Conservation (phyloP, 106 monocot species). For the Amphibolis antarctica region DNA sequence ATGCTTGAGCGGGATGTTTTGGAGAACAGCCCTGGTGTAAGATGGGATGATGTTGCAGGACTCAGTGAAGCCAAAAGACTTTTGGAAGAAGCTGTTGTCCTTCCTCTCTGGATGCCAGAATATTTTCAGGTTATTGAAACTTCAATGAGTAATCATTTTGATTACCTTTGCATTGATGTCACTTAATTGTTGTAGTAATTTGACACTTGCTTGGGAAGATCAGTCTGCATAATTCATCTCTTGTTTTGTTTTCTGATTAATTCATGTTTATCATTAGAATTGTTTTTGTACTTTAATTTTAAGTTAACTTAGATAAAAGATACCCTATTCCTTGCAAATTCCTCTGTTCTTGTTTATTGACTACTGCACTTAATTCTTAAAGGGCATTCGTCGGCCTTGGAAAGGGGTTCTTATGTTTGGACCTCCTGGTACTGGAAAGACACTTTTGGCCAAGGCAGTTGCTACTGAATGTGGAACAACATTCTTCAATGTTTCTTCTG, state of each 20-base stretch:
- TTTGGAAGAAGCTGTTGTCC: conserved; percentile 95
- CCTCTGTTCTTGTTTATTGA: neutral
- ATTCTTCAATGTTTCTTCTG: conserved; percentile 98
- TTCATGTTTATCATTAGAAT: too few relatives aligned
- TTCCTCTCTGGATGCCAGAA: conserved; percentile 99
- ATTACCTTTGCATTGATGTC: neutral
- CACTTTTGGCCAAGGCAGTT: conserved; percentile 94
- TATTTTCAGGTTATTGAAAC: conserved; percentile 69
- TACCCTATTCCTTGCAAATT: neutral
- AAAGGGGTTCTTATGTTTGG: conserved; percentile 99
- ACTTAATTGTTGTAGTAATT: neutral
- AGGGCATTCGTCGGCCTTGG: conserved; percentile 98
- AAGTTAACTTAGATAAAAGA: neutral
- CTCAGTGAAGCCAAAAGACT: conserved; percentile 94
- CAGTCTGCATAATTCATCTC: too few relatives aligned
- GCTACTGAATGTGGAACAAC: conserved; percentile 99
- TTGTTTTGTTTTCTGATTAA: too few relatives aligned
- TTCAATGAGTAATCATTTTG: neutral
- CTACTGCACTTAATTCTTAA: neutral
- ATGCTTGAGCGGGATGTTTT: conserved; percentile 98
- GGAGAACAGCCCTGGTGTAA: conserved; percentile 88
- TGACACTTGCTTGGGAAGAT: too few relatives aligned
- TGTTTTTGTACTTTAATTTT: too few relatives aligned
- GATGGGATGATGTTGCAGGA: conserved; percentile 99
- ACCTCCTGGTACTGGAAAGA: conserved; percentile 96